Evolutionary conservation across 768 basidiomycete species (phyloP).

Genomic region (Kwoniella sp.): DNA sequence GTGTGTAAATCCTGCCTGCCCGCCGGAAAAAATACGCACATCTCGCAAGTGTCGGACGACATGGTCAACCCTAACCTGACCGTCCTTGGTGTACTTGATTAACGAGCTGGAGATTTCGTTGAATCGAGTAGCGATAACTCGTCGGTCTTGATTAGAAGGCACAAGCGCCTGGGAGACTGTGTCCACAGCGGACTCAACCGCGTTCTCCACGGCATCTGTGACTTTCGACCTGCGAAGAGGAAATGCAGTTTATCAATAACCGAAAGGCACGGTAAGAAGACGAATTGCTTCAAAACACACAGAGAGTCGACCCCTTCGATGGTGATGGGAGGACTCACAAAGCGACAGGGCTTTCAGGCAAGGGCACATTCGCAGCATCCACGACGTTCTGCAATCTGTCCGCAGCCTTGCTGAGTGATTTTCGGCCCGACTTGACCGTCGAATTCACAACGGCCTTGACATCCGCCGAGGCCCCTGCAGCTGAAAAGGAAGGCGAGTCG

Average conservation of each 20-base stretch:
- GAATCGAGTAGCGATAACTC: conserved; percentile 12
- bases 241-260: too few species aligned
- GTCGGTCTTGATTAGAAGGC: conserved; percentile 13
- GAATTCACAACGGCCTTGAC: conserved; percentile 14
- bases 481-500: conserved; percentile 12
- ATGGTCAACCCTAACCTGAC: conserved; percentile 34
- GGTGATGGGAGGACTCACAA: conserved; percentile 35
- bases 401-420: conserved; percentile 41
- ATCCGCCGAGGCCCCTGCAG: conserved; percentile 17
- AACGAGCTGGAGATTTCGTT: conserved; percentile 16
- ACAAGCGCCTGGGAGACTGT: conserved; percentile 26
- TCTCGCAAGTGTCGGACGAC: conserved; percentile 35
- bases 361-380: conserved; percentile 44
- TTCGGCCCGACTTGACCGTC: conserved; percentile 28
- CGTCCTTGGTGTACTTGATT: conserved; percentile 27
- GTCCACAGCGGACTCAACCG: conserved; percentile 53
- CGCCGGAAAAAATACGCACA: conserved; percentile 18
- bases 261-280: too few species aligned
- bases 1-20: too few species aligned
- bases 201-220: conserved; percentile 52
- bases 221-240: conserved; percentile 18
- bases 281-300: too few species aligned
- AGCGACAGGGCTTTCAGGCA: conserved; percentile 38
- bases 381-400: conserved; percentile 35
- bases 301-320: too few species aligned